A percentile compares a stretch with the other conserved stretches of the same genome.
phyloP scores from a whole-genome alignment of 2,329 filamentous ascomycete genomes.

The Fusarium burgessii region DNA sequence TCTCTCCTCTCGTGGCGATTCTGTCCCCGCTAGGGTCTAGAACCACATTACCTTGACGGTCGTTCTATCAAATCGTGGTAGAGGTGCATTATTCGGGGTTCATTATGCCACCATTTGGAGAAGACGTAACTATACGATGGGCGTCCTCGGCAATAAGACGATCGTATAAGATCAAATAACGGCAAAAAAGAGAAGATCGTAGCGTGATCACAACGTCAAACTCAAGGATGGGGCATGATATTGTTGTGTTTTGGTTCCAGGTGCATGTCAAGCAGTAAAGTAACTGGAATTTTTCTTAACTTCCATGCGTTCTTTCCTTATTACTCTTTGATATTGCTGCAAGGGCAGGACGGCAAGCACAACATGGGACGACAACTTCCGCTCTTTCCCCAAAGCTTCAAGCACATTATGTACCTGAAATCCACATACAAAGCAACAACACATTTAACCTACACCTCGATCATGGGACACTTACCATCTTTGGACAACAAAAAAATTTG shows the following conservation, averaged over 20 bases:
- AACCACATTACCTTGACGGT: constrained; percentile 5
- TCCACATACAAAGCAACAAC: constrained; percentile 12
- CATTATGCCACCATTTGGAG: constrained; percentile 20
- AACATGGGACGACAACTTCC: constrained; percentile 25
- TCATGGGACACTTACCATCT: constrained; percentile 2
- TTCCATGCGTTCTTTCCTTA: constrained; percentile 10
- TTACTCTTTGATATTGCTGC: constrained; percentile 5
- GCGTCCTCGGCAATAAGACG: not conserved
- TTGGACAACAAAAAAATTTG: constrained; percentile 3
- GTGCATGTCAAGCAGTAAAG: constrained; percentile 2
- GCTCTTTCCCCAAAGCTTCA: constrained; percentile 6
- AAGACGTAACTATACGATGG: not conserved
- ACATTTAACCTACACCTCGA: constrained; percentile 19
- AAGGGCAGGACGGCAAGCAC: constrained; percentile 6
- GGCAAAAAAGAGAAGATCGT: not conserved
- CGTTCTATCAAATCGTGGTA: constrained; percentile 14
- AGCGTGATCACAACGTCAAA: not conserved
- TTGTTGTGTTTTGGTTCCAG: constrained; percentile 6
- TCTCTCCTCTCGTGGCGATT: constrained; percentile 24
- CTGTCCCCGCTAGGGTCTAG: constrained; percentile 19
- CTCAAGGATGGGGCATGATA: constrained; percentile 13
- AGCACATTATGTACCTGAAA: constrained; percentile 5
- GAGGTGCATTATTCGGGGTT: constrained; percentile 6
- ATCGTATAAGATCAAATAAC: not conserved
- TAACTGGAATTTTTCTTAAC: not conserved